Percentiles rank a stretch among this genome's conserved stretches.
phyloP scores from a whole-genome alignment of 306 rosid genomes.

The Begonia peltatifolia region DNA sequence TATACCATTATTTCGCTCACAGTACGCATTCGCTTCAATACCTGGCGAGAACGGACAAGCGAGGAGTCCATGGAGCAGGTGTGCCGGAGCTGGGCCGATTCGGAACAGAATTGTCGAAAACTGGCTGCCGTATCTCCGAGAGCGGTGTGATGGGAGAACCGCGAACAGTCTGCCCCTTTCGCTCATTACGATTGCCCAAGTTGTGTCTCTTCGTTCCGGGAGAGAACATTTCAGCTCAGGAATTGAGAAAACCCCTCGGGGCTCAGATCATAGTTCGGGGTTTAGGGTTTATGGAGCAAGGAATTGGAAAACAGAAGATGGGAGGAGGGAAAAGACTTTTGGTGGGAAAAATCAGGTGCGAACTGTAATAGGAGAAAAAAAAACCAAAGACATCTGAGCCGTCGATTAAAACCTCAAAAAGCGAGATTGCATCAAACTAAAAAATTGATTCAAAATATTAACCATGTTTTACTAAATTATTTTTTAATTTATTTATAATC shows the following conservation, averaged over 20 bases:
- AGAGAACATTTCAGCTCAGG: conserved; percentile 46
- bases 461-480: no score
- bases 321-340: no score
- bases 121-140: conserved; percentile 21
- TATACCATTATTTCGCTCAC: not conserved
- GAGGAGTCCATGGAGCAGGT: conserved; percentile 97
- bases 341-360: no score
- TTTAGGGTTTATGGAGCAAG: not conserved
- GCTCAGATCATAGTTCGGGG: conserved; percentile 27
- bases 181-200: conserved; percentile 18
- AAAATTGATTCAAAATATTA: no score
- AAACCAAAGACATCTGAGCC: no score
- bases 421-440: no score
- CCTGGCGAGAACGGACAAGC: conserved; percentile 89
- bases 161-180: conserved; percentile 5
- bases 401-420: no score
- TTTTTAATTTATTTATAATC: no score
- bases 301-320: not conserved
- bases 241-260: not conserved
- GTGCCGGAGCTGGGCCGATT: conserved; percentile 83
- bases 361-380: no score
- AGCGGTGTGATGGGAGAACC: conserved; percentile 59
- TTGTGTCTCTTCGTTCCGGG: conserved; percentile 52
- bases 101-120: conserved; percentile 28
- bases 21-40: not conserved